A percentile compares a stretch with the other conserved stretches of the same genome.
phyloP scores from a whole-genome alignment of 2,329 filamentous ascomycete genomes.

The Neonectria sp. region DNA sequence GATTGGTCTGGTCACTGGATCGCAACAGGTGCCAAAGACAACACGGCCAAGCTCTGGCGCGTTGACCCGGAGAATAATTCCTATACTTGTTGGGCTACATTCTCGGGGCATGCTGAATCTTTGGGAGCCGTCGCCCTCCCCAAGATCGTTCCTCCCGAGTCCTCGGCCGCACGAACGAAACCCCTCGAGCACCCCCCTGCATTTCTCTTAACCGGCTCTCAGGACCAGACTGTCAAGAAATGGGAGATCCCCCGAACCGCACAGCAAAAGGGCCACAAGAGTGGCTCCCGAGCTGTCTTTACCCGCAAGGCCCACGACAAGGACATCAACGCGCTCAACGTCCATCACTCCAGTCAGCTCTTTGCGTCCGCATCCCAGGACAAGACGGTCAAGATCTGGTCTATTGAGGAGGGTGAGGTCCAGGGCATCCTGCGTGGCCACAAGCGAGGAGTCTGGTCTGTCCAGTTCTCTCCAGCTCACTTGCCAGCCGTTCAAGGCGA shows the following conservation, averaged over 20 bases:
- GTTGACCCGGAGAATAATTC: constrained; percentile 83
- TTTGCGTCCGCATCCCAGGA: constrained; percentile 98
- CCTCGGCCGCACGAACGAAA: constrained; percentile 78
- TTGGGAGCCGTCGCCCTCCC: constrained; percentile 91
- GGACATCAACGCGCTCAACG: constrained; percentile 95
- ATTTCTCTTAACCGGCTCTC: constrained; percentile 92
- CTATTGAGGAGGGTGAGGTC: constrained; percentile 88
- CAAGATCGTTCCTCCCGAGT: constrained; percentile 75
- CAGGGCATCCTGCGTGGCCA: constrained; percentile 94
- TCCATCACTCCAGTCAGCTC: constrained; percentile 80
- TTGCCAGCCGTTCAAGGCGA: constrained; percentile 82
- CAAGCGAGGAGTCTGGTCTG: constrained; percentile 95
- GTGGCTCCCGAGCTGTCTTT: constrained; percentile 78
- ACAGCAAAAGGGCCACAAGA: constrained; percentile 61
- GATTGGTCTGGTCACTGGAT: constrained; percentile 99
- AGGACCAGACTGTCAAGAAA: constrained; percentile 95
- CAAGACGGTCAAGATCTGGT: constrained; percentile 97
- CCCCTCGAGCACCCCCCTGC: constrained; percentile 85
- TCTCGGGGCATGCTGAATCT: constrained; percentile 95
- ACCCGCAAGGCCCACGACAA: constrained; percentile 98
- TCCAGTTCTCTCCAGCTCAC: constrained; percentile 87
- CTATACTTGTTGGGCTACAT: constrained; percentile 84
- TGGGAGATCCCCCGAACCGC: constrained; percentile 83
- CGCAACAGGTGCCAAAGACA: constrained; percentile 96
- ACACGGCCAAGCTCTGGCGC: constrained; percentile 91